Percentiles rank a stretch among this genome's conserved stretches.
These are phyloP conservation scores for Penicillium sp. DNA, from an alignment of 2,329 filamentous ascomycete genomes.

Conservation along the genomic window DNA sequence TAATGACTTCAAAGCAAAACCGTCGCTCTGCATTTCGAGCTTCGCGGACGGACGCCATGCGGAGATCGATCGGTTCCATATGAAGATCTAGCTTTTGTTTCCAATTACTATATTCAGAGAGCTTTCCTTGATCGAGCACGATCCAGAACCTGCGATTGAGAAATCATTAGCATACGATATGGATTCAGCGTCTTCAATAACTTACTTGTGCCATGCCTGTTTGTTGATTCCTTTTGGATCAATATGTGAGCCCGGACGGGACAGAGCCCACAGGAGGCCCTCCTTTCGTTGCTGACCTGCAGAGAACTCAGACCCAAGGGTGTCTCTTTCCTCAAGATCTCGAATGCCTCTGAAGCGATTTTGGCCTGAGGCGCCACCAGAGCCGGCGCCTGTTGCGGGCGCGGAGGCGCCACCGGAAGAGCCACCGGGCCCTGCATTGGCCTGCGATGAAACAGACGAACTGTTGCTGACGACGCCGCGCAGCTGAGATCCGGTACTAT, in stretches of 20 bases:
- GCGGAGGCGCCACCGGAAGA: conserved; percentile 22
- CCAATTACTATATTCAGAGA: conserved; percentile 99
- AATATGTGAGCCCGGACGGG: conserved; percentile 85
- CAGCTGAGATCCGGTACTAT: conserved; percentile 68
- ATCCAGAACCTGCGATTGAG: conserved; percentile 77
- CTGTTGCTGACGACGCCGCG: conserved; percentile 49
- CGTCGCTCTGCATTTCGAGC: conserved; percentile 88
- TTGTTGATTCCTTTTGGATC: conserved; percentile 95
- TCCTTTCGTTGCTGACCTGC: conserved; percentile 74
- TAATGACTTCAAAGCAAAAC: conserved; percentile 98
- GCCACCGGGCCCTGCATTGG: conserved; percentile 30
- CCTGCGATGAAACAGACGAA: conserved; percentile 43
- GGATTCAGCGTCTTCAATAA: conserved; percentile 19
- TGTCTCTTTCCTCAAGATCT: conserved; percentile 80
- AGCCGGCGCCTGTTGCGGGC: conserved; percentile 21
- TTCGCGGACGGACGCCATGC: conserved; percentile 94
- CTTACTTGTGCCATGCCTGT: conserved; percentile 97
- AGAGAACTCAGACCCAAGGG: conserved; percentile 53
- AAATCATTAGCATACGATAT: background rate
- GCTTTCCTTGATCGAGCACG: conserved; percentile 89
- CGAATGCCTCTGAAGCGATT: conserved; percentile 83
- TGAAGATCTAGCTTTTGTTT: conserved; percentile 95
- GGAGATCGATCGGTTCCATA: conserved; percentile 95
- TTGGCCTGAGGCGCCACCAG: conserved; percentile 31
- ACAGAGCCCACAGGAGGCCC: conserved; percentile 89